Conservation (phyloP, 1,284 basidiomycete genomes). For the Pyrrhoderma noxium region DNA sequence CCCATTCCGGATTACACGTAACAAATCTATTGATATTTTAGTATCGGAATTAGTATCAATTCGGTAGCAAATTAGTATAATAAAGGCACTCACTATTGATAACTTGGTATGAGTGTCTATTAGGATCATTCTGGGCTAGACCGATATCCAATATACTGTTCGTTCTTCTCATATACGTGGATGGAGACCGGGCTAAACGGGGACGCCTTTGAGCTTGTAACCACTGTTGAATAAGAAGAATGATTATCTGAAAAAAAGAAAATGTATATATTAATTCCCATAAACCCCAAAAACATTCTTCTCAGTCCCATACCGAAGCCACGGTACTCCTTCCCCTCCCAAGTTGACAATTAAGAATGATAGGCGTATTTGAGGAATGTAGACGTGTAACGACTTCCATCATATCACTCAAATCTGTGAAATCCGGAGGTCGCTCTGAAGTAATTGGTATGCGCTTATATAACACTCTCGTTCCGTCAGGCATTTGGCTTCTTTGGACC, state of each 20-base stretch:
- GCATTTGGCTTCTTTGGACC: constrained; percentile 45
- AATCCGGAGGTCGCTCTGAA: constrained; percentile 67
- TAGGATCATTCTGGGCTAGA: constrained; percentile 24
- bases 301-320: constrained; percentile 58
- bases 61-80: constrained; percentile 6
- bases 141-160: constrained; percentile 8
- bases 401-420: constrained; percentile 63
- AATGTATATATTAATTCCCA: background rate
- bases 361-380: constrained; percentile 65
- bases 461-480: constrained; percentile 53
- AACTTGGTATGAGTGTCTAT: constrained; percentile 66
- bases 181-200: constrained; percentile 12
- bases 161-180: constrained; percentile 16
- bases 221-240: constrained; percentile 87
- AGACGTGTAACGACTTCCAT: constrained; percentile 80
- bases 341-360: constrained; percentile 95
- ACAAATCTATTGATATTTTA: constrained; percentile 52
- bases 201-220: constrained; percentile 34
- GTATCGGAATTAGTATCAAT: background rate
- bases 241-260: constrained; percentile 51
- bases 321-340: constrained; percentile 92
- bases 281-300: background rate
- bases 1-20: constrained; percentile 90
- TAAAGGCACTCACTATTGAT: constrained; percentile 59
- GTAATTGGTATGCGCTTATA: constrained; percentile 92